Evolutionary conservation across 2,329 filamentous ascomycete genomes (phyloP), one percentile per base, ranked within the genome.

Genomic region (Lizonia empirigonia): DNA sequence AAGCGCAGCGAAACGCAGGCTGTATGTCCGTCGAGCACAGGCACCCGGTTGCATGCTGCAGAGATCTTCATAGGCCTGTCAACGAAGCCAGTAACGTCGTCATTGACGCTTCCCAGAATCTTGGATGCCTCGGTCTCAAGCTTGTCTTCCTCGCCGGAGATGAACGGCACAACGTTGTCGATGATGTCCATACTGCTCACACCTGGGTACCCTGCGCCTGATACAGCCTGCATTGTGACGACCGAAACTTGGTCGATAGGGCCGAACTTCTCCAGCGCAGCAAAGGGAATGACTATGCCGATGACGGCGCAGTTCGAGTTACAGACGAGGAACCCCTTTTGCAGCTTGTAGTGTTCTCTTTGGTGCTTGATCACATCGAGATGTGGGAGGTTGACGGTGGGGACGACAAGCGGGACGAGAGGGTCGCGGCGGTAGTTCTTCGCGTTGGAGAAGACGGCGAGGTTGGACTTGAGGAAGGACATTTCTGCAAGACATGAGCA

Each of bases 301-400:
- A 97, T 96, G 68, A 97, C 93, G 49, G 93, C 93, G 77, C 94
- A 99, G 79, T 97, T 97, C 60, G 91, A 96, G 80, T 97, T 97
- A 83, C 93, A 97, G 54, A 97, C 91, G 29, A 97, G 78, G 78
- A 97, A 96, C 19, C 94, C 94, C 76, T 89, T 91, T 56, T 88
- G 79, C 35, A 96, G 80, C 22, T 79, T 78, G 73, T 89, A 84
- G 34, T 88, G 81, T 69, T 85, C 81, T 56, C 90, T 84, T 78
- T 97, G 93, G 75, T 95, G 87, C n/a, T 89, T 87, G 70, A 97
- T 93, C 55, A 97, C 82, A 69, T 88, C 84, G 65, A 97, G 83
- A 76, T 97, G 93, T 34, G 84, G 77, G 10, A 96, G 85, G 79
- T 97, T 97, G 74, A 97, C 92, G 16, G 91, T 96, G 1, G 94